Conservation (phyloP, 108 stramenopile species). For the Fragilariopsis cylindrus region DNA sequence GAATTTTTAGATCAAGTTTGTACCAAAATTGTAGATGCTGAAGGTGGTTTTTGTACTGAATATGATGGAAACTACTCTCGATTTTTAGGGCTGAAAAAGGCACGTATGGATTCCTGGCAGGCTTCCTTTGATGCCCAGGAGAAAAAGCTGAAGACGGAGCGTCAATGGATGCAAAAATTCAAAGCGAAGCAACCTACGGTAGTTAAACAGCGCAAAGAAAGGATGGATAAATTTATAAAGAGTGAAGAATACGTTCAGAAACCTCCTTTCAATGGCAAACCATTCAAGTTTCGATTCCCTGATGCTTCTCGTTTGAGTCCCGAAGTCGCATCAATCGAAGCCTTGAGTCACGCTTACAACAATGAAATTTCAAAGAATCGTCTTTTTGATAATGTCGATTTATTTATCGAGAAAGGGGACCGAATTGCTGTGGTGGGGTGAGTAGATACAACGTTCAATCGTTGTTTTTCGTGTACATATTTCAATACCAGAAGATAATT, state of each 20-base stretch:
- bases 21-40: conserved; percentile 94
- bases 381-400: conserved; percentile 83
- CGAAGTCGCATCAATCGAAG: conserved; percentile 77
- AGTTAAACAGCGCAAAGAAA: conserved; percentile 74
- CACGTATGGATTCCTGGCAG: conserved; percentile 91
- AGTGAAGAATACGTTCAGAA: conserved; percentile 92
- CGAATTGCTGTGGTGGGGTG: conserved; percentile 91
- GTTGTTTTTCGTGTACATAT: not conserved
- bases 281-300: conserved; percentile 95
- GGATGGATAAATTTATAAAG: conserved; percentile 77
- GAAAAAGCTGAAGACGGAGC: conserved; percentile 94
- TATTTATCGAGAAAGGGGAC: conserved; percentile 86
- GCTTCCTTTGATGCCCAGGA: conserved; percentile 93
- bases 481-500: too few relatives aligned
- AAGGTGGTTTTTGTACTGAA: conserved; percentile 88
- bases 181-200: conserved; percentile 85
- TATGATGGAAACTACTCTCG: conserved; percentile 95
- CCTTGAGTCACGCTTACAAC: conserved; percentile 79
- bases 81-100: conserved; percentile 92
- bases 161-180: conserved; percentile 91
- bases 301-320: conserved; percentile 90
- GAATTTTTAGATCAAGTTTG: conserved; percentile 98
- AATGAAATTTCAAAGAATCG: conserved; percentile 73
- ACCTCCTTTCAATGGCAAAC: conserved; percentile 90
- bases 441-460: conserved; percentile 37